Conservation (phyloP, 768 basidiomycete species). For the Kwoniella dendrophila region DNA sequence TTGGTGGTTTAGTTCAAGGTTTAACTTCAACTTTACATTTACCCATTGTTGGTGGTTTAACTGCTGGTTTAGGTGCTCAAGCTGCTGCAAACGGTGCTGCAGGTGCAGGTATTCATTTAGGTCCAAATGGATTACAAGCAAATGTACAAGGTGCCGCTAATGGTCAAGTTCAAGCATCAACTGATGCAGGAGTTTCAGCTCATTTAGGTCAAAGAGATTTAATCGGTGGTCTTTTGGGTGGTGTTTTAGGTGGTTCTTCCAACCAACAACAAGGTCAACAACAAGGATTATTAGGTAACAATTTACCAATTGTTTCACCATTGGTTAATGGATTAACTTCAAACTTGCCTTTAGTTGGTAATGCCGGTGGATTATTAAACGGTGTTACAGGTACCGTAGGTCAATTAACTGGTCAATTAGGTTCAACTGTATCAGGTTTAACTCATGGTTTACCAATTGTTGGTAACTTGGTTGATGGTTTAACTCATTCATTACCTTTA, state of each 20-base stretch:
- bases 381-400: conserved; percentile 6
- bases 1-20: conserved; percentile 15
- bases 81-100: conserved; percentile 3
- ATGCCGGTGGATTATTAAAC: background rate
- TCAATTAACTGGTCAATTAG: conserved; percentile 6
- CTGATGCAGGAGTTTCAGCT: conserved; percentile 7
- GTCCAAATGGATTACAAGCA: no score
- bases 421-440: conserved; percentile 13
- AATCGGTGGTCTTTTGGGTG: conserved; percentile 9
- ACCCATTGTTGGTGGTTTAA: conserved; percentile 11
- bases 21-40: conserved; percentile 11
- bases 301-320: conserved; percentile 13
- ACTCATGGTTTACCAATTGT: conserved; percentile 16
- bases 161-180: background rate
- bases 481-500: conserved; percentile 10
- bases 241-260: conserved; percentile 1
- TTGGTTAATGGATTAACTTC: conserved; percentile 16
- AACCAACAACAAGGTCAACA: background rate
- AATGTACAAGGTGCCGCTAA: no score
- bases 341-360: conserved; percentile 9
- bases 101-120: conserved; percentile 9
- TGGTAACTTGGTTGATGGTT: conserved; percentile 13
- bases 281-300: conserved; percentile 9
- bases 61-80: conserved; percentile 4
- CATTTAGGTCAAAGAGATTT: conserved; percentile 4